These are phyloP conservation scores for Turritis glabra DNA, from an alignment of 345 rosid genomes.

Conservation along the genomic window DNA sequence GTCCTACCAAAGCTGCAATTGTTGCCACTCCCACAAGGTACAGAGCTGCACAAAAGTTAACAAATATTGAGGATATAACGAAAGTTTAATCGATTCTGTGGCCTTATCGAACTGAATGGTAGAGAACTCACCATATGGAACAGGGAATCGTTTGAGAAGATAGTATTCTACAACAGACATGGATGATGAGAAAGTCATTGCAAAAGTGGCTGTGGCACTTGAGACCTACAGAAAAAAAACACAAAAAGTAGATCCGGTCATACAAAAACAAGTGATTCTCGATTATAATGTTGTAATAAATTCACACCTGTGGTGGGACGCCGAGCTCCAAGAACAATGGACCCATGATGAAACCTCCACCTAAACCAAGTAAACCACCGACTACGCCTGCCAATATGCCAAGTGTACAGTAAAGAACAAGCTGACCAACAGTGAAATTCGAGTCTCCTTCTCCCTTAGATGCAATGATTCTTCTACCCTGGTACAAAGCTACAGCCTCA, in stretches of 20 bases:
- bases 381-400: slow-evolving; percentile 73
- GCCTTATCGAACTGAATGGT: neutral
- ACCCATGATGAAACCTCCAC: slow-evolving; percentile 85
- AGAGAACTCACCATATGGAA: slow-evolving; percentile 61
- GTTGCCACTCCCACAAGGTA: slow-evolving; percentile 60
- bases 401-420: slow-evolving; percentile 52
- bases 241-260: neutral
- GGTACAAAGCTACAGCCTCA: slow-evolving; percentile 68
- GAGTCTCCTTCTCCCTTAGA: slow-evolving; percentile 60
- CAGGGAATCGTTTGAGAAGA: slow-evolving; percentile 77
- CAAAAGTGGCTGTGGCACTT: slow-evolving; percentile 86
- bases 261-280: neutral
- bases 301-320: slow-evolving; percentile 68
- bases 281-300: neutral
- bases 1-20: slow-evolving; percentile 58
- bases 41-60: slow-evolving; percentile 44
- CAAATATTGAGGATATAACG: neutral
- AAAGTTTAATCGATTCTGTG: neutral
- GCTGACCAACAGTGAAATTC: slow-evolving; percentile 46
- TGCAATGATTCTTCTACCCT: slow-evolving; percentile 59
- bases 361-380: slow-evolving; percentile 79
- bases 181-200: slow-evolving; percentile 85
- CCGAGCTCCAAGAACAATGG: slow-evolving; percentile 78
- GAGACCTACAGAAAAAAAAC: slow-evolving; percentile 51
- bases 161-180: slow-evolving; percentile 88